Evolutionary conservation across 75 land plant genomes (phyloP).

Genomic region (Selaginella tamariscina): DNA sequence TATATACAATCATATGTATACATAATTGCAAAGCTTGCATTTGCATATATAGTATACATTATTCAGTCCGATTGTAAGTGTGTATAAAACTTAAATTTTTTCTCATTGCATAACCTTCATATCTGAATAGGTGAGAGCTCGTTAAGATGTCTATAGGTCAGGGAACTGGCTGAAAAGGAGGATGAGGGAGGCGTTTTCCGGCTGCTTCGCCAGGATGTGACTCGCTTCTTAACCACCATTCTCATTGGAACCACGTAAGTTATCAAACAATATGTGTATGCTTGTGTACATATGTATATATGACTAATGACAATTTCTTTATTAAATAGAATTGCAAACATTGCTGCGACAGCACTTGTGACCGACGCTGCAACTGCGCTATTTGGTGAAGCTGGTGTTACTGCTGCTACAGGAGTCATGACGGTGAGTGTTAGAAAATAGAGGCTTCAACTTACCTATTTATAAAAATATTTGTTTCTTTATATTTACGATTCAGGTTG

Average conservation of each 20-base stretch:
- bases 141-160: constrained; percentile 36
- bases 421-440: constrained; percentile 48
- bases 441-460: too few relatives aligned
- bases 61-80: too few relatives aligned
- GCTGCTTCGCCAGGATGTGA: constrained; percentile 83
- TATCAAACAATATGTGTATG: background rate
- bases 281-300: too few relatives aligned
- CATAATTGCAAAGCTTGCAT: too few relatives aligned
- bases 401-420: constrained; percentile 95
- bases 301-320: too few relatives aligned
- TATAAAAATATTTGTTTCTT: too few relatives aligned
- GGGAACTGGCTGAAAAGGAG: constrained; percentile 91
- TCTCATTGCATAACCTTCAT: background rate
- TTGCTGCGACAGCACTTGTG: constrained; percentile 78
- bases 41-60: too few relatives aligned
- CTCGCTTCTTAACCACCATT: constrained; percentile 86
- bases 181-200: constrained; percentile 67
- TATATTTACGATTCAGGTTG: constrained; percentile 47
- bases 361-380: constrained; percentile 76
- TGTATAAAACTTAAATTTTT: too few relatives aligned
- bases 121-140: background rate
- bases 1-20: too few relatives aligned
- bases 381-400: constrained; percentile 94
- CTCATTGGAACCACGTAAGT: constrained; percentile 85
- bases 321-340: constrained; percentile 78